A percentile compares a stretch with the other conserved stretches of the same genome.
phyloP scores from a whole-genome alignment of 305 asterid genomes.

The Fraxinus sp. region DNA sequence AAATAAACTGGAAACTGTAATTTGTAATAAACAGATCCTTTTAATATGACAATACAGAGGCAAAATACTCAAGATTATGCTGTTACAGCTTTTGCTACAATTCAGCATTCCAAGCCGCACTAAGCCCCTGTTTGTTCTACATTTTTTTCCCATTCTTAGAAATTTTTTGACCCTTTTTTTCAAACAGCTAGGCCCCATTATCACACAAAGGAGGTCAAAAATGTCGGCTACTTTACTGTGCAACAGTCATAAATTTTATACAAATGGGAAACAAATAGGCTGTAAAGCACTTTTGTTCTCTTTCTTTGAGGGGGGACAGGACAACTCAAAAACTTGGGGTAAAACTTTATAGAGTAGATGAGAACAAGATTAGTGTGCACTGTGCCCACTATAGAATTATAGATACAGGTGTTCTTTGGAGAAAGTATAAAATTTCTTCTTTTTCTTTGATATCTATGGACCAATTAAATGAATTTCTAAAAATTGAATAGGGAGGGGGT shows the following conservation, averaged over 20 bases:
- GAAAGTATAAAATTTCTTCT: not conserved
- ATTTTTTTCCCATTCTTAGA: too few species aligned
- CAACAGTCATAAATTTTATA: too few species aligned
- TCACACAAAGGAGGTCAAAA: too few species aligned
- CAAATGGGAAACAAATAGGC: too few species aligned
- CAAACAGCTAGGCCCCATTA: too few species aligned
- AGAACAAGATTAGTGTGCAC: not conserved
- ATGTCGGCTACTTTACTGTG: too few species aligned
- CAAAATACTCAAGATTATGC: not conserved
- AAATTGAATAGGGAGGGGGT: not conserved
- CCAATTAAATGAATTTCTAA: not conserved
- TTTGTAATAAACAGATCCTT: not conserved
- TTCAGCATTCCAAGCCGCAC: not conserved
- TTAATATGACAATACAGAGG: not conserved
- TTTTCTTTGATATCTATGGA: not conserved
- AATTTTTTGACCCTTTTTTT: too few species aligned
- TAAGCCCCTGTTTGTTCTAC: too few species aligned
- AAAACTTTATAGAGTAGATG: not conserved
- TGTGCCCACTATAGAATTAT: not conserved
- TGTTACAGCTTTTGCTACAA: not conserved
- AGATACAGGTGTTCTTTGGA: not conserved
- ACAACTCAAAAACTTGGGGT: not conserved
- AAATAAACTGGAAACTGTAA: not conserved
- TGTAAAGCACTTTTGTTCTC: not conserved
- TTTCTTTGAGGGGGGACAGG: not conserved